These are phyloP conservation scores for Ploettnerulaceae sp. DNA, from an alignment of 2,329 filamentous ascomycete species.

Conservation along the genomic window DNA sequence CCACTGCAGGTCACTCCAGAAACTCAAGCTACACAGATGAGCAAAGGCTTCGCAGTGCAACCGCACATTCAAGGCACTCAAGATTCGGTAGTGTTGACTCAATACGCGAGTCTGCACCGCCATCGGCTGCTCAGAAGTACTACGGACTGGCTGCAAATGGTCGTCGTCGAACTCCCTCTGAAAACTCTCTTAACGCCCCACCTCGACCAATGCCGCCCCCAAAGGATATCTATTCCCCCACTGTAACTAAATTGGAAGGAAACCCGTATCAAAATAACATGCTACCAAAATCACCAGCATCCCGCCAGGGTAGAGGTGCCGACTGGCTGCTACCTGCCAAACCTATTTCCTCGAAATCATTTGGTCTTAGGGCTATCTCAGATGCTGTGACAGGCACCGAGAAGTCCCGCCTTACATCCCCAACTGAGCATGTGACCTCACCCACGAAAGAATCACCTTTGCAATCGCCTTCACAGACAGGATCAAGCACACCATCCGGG, in stretches of 20 bases:
- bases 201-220: slow-evolving; percentile 54
- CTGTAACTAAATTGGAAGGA: slow-evolving; percentile 56
- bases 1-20: slow-evolving; percentile 52
- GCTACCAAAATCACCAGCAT: slow-evolving; percentile 42
- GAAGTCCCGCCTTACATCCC: slow-evolving; percentile 47
- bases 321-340: slow-evolving; percentile 50
- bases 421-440: slow-evolving; percentile 40
- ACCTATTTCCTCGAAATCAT: slow-evolving; percentile 46
- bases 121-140: slow-evolving; percentile 67
- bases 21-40: slow-evolving; percentile 76
- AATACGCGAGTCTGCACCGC: slow-evolving; percentile 53
- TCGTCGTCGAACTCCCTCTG: slow-evolving; percentile 37
- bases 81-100: slow-evolving; percentile 77
- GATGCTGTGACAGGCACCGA: slow-evolving; percentile 60
- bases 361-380: slow-evolving; percentile 79
- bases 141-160: slow-evolving; percentile 45
- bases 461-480: slow-evolving; percentile 67
- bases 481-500: slow-evolving; percentile 65
- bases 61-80: slow-evolving; percentile 66
- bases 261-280: slow-evolving; percentile 17
- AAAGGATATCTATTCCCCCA: slow-evolving; percentile 51
- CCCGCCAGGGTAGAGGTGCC: slow-evolving; percentile 36
- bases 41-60: slow-evolving; percentile 60
- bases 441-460: slow-evolving; percentile 48
- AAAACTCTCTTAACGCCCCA: slow-evolving; percentile 53